These are phyloP conservation scores for Comarum palustre DNA, from an alignment of 306 rosid species.

Conservation along the genomic window DNA sequence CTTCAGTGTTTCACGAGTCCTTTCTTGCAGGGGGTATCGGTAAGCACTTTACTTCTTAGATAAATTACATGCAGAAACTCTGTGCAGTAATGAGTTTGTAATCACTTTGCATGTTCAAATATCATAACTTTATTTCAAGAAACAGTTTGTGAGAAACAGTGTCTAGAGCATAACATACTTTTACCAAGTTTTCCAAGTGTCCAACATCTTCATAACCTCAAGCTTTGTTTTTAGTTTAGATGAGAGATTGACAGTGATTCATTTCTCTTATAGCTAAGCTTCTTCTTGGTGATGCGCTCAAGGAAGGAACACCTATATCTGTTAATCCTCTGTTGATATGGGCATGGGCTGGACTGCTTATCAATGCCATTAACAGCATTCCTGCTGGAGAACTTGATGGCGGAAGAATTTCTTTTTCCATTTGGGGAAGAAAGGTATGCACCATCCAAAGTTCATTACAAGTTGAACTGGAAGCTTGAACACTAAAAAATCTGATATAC, in stretches of 20 bases:
- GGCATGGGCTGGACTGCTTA: conserved; percentile 99
- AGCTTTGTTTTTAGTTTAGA: conserved; percentile 16
- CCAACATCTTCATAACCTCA: neutral
- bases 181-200: neutral
- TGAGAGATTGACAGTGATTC: conserved; percentile 14
- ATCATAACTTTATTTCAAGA: neutral
- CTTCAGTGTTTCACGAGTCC: conserved; percentile 95
- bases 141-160: neutral
- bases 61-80: neutral
- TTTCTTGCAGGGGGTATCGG: conserved; percentile 92
- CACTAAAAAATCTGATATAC: neutral
- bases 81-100: neutral
- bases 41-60: conserved; percentile 36
- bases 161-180: neutral
- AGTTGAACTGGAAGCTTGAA: conserved; percentile 12
- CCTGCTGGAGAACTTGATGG: conserved; percentile 99
- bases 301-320: conserved; percentile 87
- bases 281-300: conserved; percentile 71
- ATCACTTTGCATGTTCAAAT: neutral
- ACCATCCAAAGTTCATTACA: conserved; percentile 16
- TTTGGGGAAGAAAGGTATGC: conserved; percentile 97
- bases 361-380: conserved; percentile 93
- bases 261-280: conserved; percentile 64
- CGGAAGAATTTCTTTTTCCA: conserved; percentile 80
- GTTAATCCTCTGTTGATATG: conserved; percentile 89